These are phyloP conservation scores for Sparassis latifolia DNA, from an alignment of 1,284 basidiomycete genomes.

Conservation along the genomic window DNA sequence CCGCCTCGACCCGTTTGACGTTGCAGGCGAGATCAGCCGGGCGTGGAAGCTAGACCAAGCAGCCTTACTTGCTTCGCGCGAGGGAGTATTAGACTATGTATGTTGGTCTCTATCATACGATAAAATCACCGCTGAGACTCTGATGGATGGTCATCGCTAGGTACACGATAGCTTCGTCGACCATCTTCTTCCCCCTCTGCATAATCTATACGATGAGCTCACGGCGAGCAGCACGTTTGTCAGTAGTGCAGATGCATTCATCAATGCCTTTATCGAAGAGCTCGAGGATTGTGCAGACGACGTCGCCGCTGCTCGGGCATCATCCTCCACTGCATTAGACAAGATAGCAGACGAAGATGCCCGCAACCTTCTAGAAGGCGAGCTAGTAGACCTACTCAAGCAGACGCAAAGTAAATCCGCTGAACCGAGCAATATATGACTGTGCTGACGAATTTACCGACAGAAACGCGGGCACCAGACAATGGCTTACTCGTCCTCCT, in stretches of 20 bases:
- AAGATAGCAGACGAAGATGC: not conserved
- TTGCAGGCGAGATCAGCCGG: constrained; percentile 12
- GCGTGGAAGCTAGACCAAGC: constrained; percentile 19
- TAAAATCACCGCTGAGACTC: not conserved
- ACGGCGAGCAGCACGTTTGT: not conserved
- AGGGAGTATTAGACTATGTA: constrained; percentile 16
- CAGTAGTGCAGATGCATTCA: constrained; percentile 17
- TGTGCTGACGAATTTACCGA: not conserved
- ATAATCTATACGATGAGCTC: constrained; percentile 7
- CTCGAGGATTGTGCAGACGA: constrained; percentile 23
- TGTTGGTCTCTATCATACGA: not conserved
- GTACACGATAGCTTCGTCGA: constrained; percentile 8
- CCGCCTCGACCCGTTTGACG: not conserved
- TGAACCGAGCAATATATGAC: too few relatives aligned
- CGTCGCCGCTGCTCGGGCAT: constrained; percentile 6
- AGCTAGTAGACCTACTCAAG: constrained; percentile 13
- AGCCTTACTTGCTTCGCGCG: constrained; percentile 13
- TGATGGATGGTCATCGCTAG: not conserved
- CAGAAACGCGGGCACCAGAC: constrained; percentile 4
- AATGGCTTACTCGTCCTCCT: constrained; percentile 17
- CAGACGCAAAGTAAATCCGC: constrained; percentile 7
- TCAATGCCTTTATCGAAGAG: constrained; percentile 22
- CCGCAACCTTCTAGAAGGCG: constrained; percentile 3
- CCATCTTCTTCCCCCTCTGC: constrained; percentile 10
- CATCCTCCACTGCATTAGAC: not conserved